phyloP scores from a whole-genome alignment of 192 early-diverging fungal genomes.

The Rhizophlyctis rosea region DNA sequence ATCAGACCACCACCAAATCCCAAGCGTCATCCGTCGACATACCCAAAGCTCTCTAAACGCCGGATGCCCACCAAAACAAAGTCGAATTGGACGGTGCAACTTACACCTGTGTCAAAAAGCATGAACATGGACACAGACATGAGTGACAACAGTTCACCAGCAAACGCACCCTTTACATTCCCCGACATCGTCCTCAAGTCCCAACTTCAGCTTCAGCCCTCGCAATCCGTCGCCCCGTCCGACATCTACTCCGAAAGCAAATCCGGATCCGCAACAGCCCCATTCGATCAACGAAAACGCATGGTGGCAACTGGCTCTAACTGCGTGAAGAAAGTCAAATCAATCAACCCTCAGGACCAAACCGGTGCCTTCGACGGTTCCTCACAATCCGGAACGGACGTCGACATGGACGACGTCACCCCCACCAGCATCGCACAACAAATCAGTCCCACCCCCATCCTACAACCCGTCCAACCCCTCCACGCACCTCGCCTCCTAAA shows the following conservation, averaged over 20 bases:
- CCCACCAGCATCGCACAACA: constrained; percentile 1
- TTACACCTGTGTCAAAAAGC: constrained; percentile 38
- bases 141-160: constrained; percentile 21
- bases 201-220: constrained; percentile 19
- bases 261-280: constrained; percentile 18
- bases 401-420: constrained; percentile 40
- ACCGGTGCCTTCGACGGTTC: constrained; percentile 34
- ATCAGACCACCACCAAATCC: constrained; percentile 94
- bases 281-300: constrained; percentile 38
- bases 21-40: too few relatives aligned
- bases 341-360: constrained; percentile 15
- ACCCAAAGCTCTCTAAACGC: too few relatives aligned
- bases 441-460: constrained; percentile 10
- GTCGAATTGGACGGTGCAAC: constrained; percentile 64
- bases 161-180: constrained; percentile 15
- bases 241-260: constrained; percentile 36
- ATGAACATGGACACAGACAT: constrained; percentile 42
- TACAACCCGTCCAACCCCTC: neutral
- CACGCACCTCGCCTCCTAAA: constrained; percentile 16
- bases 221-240: constrained; percentile 29
- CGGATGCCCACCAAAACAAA: constrained; percentile 88
- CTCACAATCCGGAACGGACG: constrained; percentile 27
- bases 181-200: constrained; percentile 32
- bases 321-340: constrained; percentile 30
- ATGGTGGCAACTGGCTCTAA: constrained; percentile 12